Evolutionary conservation across 2,329 filamentous ascomycete species (phyloP).

Genomic region (Colletotrichum paranaense): DNA sequence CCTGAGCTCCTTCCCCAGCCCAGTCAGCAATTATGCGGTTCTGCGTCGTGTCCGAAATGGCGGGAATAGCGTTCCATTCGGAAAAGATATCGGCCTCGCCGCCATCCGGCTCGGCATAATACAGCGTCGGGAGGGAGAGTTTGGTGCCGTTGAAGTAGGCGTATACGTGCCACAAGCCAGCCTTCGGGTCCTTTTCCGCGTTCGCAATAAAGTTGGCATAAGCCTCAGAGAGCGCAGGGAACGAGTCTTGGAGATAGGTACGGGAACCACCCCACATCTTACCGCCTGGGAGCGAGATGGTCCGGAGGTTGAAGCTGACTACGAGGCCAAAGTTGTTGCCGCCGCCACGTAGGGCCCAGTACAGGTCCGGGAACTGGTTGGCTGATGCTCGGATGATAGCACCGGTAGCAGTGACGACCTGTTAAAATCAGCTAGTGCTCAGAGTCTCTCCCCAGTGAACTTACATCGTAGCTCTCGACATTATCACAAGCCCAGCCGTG

Average conservation of each 20-base stretch:
- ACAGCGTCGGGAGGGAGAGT: slow-evolving; percentile 46
- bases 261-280: slow-evolving; percentile 51
- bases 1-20: slow-evolving; percentile 8
- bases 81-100: slow-evolving; percentile 48
- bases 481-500: slow-evolving; percentile 59
- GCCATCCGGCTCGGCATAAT: slow-evolving; percentile 49
- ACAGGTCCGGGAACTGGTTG: slow-evolving; percentile 60
- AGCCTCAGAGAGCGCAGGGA: slow-evolving; percentile 44
- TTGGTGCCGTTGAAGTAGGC: slow-evolving; percentile 33
- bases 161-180: slow-evolving; percentile 47
- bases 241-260: slow-evolving; percentile 44
- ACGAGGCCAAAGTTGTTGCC: slow-evolving; percentile 70
- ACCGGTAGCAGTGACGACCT: slow-evolving; percentile 58
- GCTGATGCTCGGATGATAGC: slow-evolving; percentile 53
- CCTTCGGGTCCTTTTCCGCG: slow-evolving; percentile 46
- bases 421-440: not conserved
- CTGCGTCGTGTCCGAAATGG: slow-evolving; percentile 43
- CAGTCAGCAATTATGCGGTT: slow-evolving; percentile 36
- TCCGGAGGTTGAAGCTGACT: slow-evolving; percentile 57
- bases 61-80: slow-evolving; percentile 47
- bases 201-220: slow-evolving; percentile 45
- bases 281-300: slow-evolving; percentile 46
- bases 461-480: slow-evolving; percentile 41
- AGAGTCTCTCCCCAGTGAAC: not conserved
- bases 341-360: slow-evolving; percentile 67